Conservation (phyloP, 768 basidiomycete species). For the Punctularia strigosozonata region DNA sequence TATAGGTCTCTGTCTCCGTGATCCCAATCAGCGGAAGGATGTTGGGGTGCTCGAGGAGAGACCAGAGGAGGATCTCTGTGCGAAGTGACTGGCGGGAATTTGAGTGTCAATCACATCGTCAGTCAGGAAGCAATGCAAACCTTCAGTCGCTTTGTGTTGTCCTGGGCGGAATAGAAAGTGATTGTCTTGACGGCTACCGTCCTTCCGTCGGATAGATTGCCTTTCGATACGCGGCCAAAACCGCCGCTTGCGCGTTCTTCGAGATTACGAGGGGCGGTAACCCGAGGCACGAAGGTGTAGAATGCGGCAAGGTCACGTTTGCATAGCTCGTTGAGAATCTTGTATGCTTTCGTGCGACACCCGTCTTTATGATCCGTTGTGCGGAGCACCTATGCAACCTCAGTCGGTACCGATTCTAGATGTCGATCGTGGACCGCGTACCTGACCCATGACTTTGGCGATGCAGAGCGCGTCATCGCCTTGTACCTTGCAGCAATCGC, state of each 20-base stretch:
- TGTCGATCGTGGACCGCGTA: neutral
- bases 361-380: neutral
- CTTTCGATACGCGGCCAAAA: neutral
- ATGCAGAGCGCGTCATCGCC: too few relatives aligned
- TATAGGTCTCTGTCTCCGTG: neutral
- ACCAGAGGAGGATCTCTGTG: neutral
- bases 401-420: neutral
- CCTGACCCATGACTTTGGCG: too few relatives aligned
- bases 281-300: neutral
- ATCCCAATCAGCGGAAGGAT: neutral
- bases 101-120: neutral
- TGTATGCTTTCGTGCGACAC: neutral
- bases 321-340: neutral
- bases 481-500: too few relatives aligned
- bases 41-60: neutral
- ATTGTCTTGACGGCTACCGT: neutral
- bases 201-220: neutral
- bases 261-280: neutral
- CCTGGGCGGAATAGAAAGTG: neutral
- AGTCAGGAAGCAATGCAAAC: neutral
- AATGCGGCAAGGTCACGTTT: neutral
- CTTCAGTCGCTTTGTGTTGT: neutral
- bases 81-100: neutral
- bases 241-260: neutral
- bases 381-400: neutral